Evolutionary conservation across 2,329 filamentous ascomycete species (phyloP), one percentile per base, ranked within the genome.

Genomic region (Venturia aucupariae): DNA sequence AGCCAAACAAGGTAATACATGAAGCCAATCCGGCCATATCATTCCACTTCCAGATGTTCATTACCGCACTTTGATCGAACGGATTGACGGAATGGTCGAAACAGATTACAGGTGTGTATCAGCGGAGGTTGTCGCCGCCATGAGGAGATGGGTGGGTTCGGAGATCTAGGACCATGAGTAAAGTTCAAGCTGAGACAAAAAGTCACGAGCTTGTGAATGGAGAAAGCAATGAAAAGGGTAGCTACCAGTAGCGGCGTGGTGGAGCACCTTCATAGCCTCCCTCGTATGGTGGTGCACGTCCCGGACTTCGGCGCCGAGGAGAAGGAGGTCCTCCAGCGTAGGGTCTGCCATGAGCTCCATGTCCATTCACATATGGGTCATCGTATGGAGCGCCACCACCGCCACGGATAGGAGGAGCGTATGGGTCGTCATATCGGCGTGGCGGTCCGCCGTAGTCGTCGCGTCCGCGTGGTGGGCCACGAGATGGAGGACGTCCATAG

Each of bases 401-500:
- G 62, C 39, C 39, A 8, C 82, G 81, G 55, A 81, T 80, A 63
- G 79, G 79, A 65, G 77, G 77, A 66, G 75, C 71, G 77, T 93
- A 94, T 38, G 88, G 87, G 70, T 94, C 90, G 65, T 92, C 89
- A 71, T 89, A 90, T 65, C 88, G 79, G 68, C 79, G 79, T 80
- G 75, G 81, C 65, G 83, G 84, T 68, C 86, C 85, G 64, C 86
- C 85, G 71, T 81, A 80, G 64, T 92, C 88, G 68, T 89, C 81
- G 55, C 89, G 87, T 68, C 83, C 82, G 68, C 88, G 87, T 68
- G 89, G 88, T 55, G 61, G 61, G 22, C 60, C 51, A 24, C 89
- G 89, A 67, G 91, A 90, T 65, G 90, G 78, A 67, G 79, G 79
- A 66, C 78, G 65, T 24, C 51, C 65, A 30, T 62, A 77, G 66